Percentiles rank a stretch among this genome's conserved stretches.
These are phyloP conservation scores for Ascochyta viciae-villosae DNA, from an alignment of 2,329 filamentous ascomycete species.

Conservation along the genomic window DNA sequence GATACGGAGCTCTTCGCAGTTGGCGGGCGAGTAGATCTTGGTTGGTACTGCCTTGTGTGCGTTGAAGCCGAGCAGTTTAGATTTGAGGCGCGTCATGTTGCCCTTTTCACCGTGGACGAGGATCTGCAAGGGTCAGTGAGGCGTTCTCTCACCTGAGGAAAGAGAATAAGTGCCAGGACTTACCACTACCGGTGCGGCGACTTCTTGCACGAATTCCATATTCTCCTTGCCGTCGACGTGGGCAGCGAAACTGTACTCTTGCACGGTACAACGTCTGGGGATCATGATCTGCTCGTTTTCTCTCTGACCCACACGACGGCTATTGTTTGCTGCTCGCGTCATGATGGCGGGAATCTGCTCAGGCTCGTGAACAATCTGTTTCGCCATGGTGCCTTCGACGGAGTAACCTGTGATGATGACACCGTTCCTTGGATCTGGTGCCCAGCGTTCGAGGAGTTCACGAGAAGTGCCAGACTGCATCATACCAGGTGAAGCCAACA, in stretches of 20 bases:
- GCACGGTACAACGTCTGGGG: slow-evolving; percentile 87
- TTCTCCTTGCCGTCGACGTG: slow-evolving; percentile 98
- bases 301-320: slow-evolving; percentile 65
- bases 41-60: slow-evolving; percentile 79
- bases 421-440: slow-evolving; percentile 95
- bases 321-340: slow-evolving; percentile 61
- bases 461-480: slow-evolving; percentile 94
- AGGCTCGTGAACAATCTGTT: slow-evolving; percentile 92
- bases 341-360: slow-evolving; percentile 95
- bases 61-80: slow-evolving; percentile 91
- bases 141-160: background rate
- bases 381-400: slow-evolving; percentile 97
- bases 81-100: slow-evolving; percentile 97
- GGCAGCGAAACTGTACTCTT: slow-evolving; percentile 94
- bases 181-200: slow-evolving; percentile 89
- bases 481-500: slow-evolving; percentile 98
- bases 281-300: slow-evolving; percentile 91
- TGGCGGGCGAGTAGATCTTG: slow-evolving; percentile 92
- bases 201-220: slow-evolving; percentile 94
- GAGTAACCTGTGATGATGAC: slow-evolving; percentile 98
- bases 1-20: slow-evolving; percentile 93
- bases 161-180: slow-evolving; percentile 50
- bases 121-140: slow-evolving; percentile 64
- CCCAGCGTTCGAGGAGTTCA: slow-evolving; percentile 93
- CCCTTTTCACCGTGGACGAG: slow-evolving; percentile 96